Percentiles rank a stretch among this genome's conserved stretches.
These are phyloP conservation scores for Lithocarpus polystachyus DNA, from an alignment of 306 rosid genomes.

Conservation along the genomic window DNA sequence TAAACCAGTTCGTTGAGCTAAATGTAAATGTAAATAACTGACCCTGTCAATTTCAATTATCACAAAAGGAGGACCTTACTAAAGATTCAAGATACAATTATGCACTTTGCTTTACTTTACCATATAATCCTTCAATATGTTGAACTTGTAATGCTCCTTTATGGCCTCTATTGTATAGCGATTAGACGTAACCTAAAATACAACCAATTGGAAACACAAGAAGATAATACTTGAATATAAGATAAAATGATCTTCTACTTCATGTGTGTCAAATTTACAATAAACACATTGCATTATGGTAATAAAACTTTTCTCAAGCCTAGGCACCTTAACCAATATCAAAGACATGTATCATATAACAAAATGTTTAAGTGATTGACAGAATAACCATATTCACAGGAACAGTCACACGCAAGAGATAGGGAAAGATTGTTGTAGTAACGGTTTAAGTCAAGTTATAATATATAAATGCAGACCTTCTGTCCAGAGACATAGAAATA, in stretches of 20 bases:
- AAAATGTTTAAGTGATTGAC: neutral
- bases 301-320: neutral
- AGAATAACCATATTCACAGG: neutral
- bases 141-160: conserved; percentile 89
- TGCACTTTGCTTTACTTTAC: conserved; percentile 34
- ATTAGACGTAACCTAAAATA: conserved; percentile 78
- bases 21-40: neutral
- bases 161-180: conserved; percentile 81
- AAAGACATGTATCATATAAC: neutral
- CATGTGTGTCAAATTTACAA: too few species aligned
- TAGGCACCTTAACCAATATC: neutral
- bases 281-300: too few species aligned
- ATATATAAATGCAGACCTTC: conserved; percentile 1
- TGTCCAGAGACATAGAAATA: conserved; percentile 4
- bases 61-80: conserved; percentile 14
- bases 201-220: conserved; percentile 20
- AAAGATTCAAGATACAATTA: conserved; percentile 8
- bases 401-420: neutral
- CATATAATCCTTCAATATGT: conserved; percentile 71
- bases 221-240: neutral
- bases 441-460: conserved; percentile 1
- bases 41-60: neutral
- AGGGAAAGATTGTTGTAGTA: conserved; percentile 7
- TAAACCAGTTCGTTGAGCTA: conserved; percentile 1
- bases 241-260: neutral